Base-by-base conservation (phyloP, 192 early-diverging fungal species). In the Thamnidium elegans region DNA sequence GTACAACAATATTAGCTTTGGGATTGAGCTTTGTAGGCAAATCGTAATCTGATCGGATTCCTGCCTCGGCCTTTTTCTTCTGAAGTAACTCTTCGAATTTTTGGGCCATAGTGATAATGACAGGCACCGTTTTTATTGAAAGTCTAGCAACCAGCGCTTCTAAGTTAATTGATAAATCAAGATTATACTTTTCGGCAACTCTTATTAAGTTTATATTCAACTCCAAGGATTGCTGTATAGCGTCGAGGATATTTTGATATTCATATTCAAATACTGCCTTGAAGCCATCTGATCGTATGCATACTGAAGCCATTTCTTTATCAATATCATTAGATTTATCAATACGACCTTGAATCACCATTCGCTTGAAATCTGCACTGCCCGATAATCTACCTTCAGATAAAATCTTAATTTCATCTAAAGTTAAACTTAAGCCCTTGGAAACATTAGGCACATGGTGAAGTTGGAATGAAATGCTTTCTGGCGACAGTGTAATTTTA, bases 211-310 rank as follows among this genome's bases (percentile, higher is more conserved):
- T 15, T 19, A 59, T 19, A 23, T 44, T 59, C 4, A 59, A 23
- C 42, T 77, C 42, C 1, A 86, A 70, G 0, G 87, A 84, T 11
- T 83, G 77, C 2, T 89, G 63, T 8, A 86, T 72, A 17, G 88
- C 43, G 39, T 89, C 79, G 36, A 91, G 62, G 20, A 92, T 84
- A 36, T 83, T 80, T 69, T 92, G 89, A 74, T 89, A 89, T 59
- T 92, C 89, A 45, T 88, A 91, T n/a, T 86, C 79, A 14, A 91
- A 71, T 50, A 81, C 81, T 0, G 86, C 81, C 46, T 77, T 75
- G 46, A 58, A 23, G 21, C 68, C 68, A 48, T 70, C 26, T 2
- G 45, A 32, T 6, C 56, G 10, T 14, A 67, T n/a, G 0, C 15
- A 51, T 0, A 47, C 26, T 15, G 62, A 39, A 20, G 62, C 19